Percentiles rank a stretch among this genome's conserved stretches.
phyloP scores from a whole-genome alignment of 768 basidiomycete genomes.

The Suillus decipiens region DNA sequence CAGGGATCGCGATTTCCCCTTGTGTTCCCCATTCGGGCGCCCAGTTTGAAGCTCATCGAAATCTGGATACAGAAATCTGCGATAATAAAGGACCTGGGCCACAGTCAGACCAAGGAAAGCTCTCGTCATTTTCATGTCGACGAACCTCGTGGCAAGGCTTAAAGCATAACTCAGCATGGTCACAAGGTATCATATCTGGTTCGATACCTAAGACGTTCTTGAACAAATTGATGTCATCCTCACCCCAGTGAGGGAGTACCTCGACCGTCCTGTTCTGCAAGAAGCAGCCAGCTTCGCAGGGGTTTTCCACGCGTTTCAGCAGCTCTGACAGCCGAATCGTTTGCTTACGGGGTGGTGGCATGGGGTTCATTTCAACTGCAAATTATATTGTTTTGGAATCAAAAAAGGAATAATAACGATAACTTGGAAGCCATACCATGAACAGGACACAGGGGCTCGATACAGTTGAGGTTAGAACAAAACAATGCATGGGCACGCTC shows the following conservation, averaged over 20 bases:
- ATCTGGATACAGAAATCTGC: conserved; percentile 13
- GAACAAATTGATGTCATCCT: conserved; percentile 41
- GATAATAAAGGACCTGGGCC: conserved; percentile 27
- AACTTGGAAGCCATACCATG: conserved; percentile 42
- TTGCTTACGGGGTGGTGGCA: conserved; percentile 13
- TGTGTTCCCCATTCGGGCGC: not conserved
- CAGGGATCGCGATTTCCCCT: conserved; percentile 13
- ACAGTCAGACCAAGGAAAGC: not conserved
- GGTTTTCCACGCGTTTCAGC: conserved; percentile 13
- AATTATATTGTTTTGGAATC: conserved; percentile 10
- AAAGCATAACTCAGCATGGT: conserved; percentile 53
- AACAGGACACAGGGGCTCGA: conserved; percentile 48
- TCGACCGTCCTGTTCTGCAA: conserved; percentile 15
- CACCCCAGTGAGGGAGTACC: conserved; percentile 39
- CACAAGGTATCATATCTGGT: conserved; percentile 52
- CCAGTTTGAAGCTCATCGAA: conserved; percentile 1
- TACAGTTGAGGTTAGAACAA: conserved; percentile 54
- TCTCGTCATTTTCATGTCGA: not conserved
- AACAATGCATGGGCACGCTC: conserved; percentile 43
- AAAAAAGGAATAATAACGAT: conserved; percentile 12
- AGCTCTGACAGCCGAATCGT: conserved; percentile 6
- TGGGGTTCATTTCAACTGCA: conserved; percentile 26
- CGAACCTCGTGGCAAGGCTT: conserved; percentile 63
- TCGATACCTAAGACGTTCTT: conserved; percentile 41
- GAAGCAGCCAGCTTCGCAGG: conserved; percentile 33